Percentiles rank a stretch among this genome's conserved stretches.
These are phyloP conservation scores for Exophiala xenobiotica DNA, from an alignment of 2,329 filamentous ascomycete genomes.

Conservation along the genomic window DNA sequence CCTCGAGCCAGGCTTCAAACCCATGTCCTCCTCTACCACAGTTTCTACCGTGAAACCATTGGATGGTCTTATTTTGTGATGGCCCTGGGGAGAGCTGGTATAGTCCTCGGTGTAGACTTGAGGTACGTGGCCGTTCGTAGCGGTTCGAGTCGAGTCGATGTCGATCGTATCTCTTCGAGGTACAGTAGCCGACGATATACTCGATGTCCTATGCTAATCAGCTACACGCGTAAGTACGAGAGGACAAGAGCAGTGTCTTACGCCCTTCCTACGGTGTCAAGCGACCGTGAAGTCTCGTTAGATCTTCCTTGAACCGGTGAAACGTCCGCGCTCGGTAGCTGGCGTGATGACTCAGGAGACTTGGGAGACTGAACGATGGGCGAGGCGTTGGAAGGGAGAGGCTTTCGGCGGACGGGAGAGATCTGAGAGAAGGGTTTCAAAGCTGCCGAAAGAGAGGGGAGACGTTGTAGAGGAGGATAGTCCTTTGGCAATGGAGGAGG, in stretches of 20 bases:
- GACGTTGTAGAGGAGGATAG: slow-evolving; percentile 18
- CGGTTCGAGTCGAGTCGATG: slow-evolving; percentile 3
- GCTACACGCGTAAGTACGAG: not conserved
- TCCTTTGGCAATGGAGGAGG: slow-evolving; percentile 26
- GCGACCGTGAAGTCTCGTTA: slow-evolving; percentile 4
- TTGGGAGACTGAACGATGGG: slow-evolving; percentile 15
- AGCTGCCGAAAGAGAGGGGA: slow-evolving; percentile 20
- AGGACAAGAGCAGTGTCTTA: slow-evolving; percentile 8
- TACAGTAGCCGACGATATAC: slow-evolving; percentile 1
- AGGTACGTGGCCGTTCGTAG: slow-evolving; percentile 13
- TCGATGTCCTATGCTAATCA: slow-evolving; percentile 7
- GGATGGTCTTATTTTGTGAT: slow-evolving; percentile 8
- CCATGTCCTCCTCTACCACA: slow-evolving; percentile 38
- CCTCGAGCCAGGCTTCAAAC: slow-evolving; percentile 42
- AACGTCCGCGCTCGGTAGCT: not conserved
- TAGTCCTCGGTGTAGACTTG: slow-evolving; percentile 1
- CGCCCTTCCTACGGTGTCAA: slow-evolving; percentile 3
- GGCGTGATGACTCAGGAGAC: slow-evolving; percentile 23
- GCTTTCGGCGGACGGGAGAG: slow-evolving; percentile 53
- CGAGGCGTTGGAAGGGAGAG: slow-evolving; percentile 50
- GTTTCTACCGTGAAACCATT: slow-evolving; percentile 20
- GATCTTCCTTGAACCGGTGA: not conserved
- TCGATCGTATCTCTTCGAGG: slow-evolving; percentile 1
- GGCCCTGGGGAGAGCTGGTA: slow-evolving; percentile 5
- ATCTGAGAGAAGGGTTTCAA: slow-evolving; percentile 23